Conservation (phyloP, 176 grass and related monocot genomes). For the Ampelocalamus luodianensis region DNA sequence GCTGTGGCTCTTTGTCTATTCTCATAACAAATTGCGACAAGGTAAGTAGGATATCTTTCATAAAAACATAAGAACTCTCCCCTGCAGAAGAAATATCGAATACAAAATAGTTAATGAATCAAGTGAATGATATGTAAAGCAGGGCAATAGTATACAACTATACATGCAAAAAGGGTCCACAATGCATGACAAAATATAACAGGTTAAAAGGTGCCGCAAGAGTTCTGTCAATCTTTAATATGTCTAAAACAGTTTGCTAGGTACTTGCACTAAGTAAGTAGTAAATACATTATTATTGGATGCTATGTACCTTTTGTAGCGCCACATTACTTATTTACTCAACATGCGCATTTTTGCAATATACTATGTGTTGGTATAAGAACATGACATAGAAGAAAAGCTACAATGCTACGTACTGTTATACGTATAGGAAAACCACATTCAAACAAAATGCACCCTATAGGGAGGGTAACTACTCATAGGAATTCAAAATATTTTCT, state of each 20-base stretch:
- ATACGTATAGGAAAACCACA: not conserved
- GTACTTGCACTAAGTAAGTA: conserved; percentile 27
- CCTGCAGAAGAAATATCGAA: conserved; percentile 48
- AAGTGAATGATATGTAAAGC: conserved; percentile 9
- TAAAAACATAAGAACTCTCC: conserved; percentile 66
- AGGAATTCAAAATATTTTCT: conserved; percentile 17
- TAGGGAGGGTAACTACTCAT: conserved; percentile 23
- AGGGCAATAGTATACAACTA: not conserved
- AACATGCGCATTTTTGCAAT: not conserved
- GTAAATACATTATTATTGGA: conserved; percentile 14
- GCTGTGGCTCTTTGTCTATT: conserved; percentile 53
- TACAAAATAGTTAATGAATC: conserved; percentile 23
- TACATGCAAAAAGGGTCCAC: conserved; percentile 22
- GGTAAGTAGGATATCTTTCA: conserved; percentile 86
- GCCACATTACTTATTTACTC: not conserved
- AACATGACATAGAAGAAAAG: conserved; percentile 22
- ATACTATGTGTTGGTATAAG: conserved; percentile 12
- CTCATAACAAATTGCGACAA: conserved; percentile 50
- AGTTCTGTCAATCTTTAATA: conserved; percentile 19
- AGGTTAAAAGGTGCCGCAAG: not conserved
- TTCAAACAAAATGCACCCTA: not conserved
- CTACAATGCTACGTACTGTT: not conserved
- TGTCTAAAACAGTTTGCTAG: conserved; percentile 7
- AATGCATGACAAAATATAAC: conserved; percentile 10
- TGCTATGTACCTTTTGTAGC: not conserved